Conservation (phyloP, 371 early-diverging fungal genomes). For the Batrachochytrium dendrobatidis region DNA sequence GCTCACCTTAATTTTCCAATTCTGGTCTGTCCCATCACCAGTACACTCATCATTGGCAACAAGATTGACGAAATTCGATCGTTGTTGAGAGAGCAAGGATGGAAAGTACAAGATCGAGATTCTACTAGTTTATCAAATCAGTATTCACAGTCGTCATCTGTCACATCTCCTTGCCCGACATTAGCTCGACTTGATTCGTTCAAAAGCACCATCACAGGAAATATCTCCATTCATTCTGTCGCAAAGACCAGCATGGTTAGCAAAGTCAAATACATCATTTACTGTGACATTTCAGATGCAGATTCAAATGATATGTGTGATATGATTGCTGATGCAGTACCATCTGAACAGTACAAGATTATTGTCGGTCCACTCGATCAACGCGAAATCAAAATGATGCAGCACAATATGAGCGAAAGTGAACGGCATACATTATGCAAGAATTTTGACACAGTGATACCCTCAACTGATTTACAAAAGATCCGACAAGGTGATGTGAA, state of each 20-base stretch:
- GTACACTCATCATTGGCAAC: background rate
- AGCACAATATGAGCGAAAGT: background rate
- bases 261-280: background rate
- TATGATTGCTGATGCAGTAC: background rate
- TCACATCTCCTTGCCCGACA: too few relatives aligned
- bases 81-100: background rate
- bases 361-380: background rate
- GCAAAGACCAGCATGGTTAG: background rate
- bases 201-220: too few relatives aligned
- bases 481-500: background rate
- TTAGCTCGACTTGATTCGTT: too few relatives aligned
- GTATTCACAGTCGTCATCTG: background rate
- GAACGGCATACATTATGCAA: background rate
- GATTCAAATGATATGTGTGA: background rate
- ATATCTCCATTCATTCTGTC: background rate
- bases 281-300: background rate
- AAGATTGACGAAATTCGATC: background rate
- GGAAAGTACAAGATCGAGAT: background rate
- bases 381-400: background rate
- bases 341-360: background rate
- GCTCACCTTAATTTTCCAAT: background rate
- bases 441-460: background rate
- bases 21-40: background rate
- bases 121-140: background rate
- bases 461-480: background rate